Percentiles rank a stretch among this genome's conserved stretches.
phyloP scores from a whole-genome alignment of 2,329 filamentous ascomycete genomes.

The Aquanectria penicillioides region DNA sequence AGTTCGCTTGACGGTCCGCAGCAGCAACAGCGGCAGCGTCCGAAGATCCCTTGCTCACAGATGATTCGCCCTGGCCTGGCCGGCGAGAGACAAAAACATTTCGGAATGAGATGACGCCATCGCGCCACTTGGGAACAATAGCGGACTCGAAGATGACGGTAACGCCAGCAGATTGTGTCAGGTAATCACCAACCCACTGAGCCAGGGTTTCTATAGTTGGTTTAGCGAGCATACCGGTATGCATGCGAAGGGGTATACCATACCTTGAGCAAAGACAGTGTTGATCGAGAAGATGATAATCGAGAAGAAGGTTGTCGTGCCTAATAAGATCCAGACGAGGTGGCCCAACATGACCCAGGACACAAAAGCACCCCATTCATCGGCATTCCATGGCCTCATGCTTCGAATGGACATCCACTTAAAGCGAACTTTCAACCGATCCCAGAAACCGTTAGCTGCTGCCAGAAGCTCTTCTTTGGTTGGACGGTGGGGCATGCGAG shows the following conservation, averaged over 20 bases:
- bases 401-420: conserved; percentile 98
- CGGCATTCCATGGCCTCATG: conserved; percentile 91
- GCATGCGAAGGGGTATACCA: conserved; percentile 31
- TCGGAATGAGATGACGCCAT: conserved; percentile 94
- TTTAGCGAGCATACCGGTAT: not conserved
- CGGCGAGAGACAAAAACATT: conserved; percentile 96
- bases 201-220: conserved; percentile 81
- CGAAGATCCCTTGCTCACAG: conserved; percentile 93
- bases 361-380: conserved; percentile 93
- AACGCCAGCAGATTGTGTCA: conserved; percentile 91
- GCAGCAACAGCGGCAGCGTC: conserved; percentile 88
- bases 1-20: conserved; percentile 67
- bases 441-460: conserved; percentile 92
- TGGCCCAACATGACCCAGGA: conserved; percentile 97
- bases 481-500: conserved; percentile 84
- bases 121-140: conserved; percentile 94
- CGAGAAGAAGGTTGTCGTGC: conserved; percentile 97
- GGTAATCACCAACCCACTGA: conserved; percentile 92
- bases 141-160: conserved; percentile 97
- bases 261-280: conserved; percentile 93
- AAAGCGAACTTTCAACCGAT: conserved; percentile 88
- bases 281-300: conserved; percentile 91
- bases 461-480: conserved; percentile 93
- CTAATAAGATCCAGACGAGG: conserved; percentile 93
- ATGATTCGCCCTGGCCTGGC: conserved; percentile 82